Conservation (phyloP, 495 filamentous ascomycete species). For the Hyaloscypha finlandica region DNA sequence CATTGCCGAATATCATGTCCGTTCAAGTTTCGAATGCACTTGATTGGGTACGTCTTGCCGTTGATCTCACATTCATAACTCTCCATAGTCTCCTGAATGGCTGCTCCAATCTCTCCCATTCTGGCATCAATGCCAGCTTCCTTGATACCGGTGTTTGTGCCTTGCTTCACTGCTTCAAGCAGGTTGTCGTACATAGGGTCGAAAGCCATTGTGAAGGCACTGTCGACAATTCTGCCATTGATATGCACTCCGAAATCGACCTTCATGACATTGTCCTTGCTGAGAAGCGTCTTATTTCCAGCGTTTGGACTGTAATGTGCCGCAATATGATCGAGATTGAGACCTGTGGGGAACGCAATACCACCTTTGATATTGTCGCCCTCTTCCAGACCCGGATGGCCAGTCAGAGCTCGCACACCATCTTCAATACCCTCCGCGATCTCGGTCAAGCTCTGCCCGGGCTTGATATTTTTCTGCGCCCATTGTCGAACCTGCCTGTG, state of each 20-base stretch:
- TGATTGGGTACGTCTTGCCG: conserved; percentile 77
- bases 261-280: conserved; percentile 87
- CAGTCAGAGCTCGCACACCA: conserved; percentile 74
- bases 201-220: conserved; percentile 88
- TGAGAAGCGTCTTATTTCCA: conserved; percentile 81
- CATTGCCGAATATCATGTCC: conserved; percentile 87
- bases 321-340: conserved; percentile 84
- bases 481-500: conserved; percentile 87
- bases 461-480: conserved; percentile 78
- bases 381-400: conserved; percentile 75
- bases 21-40: conserved; percentile 84
- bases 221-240: conserved; percentile 89
- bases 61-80: conserved; percentile 82
- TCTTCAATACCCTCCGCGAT: conserved; percentile 88
- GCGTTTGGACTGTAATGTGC: conserved; percentile 92
- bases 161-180: conserved; percentile 77
- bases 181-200: conserved; percentile 85
- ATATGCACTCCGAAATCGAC: conserved; percentile 92
- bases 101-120: conserved; percentile 72
- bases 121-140: conserved; percentile 83
- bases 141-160: conserved; percentile 84
- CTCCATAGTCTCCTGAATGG: conserved; percentile 87
- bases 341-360: conserved; percentile 85
- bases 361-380: conserved; percentile 79
- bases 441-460: conserved; percentile 76